Percentiles rank a stretch among this genome's conserved stretches.
phyloP scores from a whole-genome alignment of 2,329 filamentous ascomycete species.

The Teratosphaeria nubilosa region DNA sequence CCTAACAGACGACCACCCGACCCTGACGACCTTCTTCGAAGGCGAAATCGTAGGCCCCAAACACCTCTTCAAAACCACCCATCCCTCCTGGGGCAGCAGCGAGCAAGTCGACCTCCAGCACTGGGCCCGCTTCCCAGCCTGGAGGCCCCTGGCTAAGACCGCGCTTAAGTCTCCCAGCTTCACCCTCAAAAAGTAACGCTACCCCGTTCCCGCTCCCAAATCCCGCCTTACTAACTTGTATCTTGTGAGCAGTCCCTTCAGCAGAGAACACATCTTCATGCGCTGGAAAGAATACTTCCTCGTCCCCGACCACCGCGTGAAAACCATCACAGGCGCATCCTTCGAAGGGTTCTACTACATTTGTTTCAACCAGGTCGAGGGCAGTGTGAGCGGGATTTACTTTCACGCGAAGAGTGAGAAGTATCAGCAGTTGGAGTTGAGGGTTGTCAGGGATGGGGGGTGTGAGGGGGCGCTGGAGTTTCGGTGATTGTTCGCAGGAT shows the following conservation, averaged over 20 bases:
- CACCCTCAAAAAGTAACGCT: slow-evolving; percentile 57
- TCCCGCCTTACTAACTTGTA: not conserved
- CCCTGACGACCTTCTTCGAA: slow-evolving; percentile 96
- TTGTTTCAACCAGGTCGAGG: slow-evolving; percentile 87
- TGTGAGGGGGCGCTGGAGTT: slow-evolving; percentile 86
- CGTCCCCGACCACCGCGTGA: slow-evolving; percentile 85
- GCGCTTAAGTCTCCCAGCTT: slow-evolving; percentile 40
- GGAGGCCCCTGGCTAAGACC: slow-evolving; percentile 62
- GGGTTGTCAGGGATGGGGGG: slow-evolving; percentile 75
- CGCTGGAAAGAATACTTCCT: slow-evolving; percentile 98
- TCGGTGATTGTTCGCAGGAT: no score
- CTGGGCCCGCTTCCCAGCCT: slow-evolving; percentile 83
- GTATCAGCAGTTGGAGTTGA: slow-evolving; percentile 90
- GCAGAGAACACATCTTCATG: slow-evolving; percentile 86
- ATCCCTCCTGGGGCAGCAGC: slow-evolving; percentile 82
- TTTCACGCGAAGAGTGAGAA: slow-evolving; percentile 98
- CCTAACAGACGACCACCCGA: slow-evolving; percentile 88
- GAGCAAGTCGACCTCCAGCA: slow-evolving; percentile 87
- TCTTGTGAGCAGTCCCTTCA: not conserved
- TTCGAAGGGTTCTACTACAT: slow-evolving; percentile 99
- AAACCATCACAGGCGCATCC: slow-evolving; percentile 84
- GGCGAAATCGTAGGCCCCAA: slow-evolving; percentile 95
- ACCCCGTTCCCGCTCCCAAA: slow-evolving; percentile 30
- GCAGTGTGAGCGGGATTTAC: slow-evolving; percentile 85
- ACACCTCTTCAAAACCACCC: slow-evolving; percentile 85